Base-by-base conservation (phyloP, 2,329 filamentous ascomycete species). In the Claviceps cyperi region DNA sequence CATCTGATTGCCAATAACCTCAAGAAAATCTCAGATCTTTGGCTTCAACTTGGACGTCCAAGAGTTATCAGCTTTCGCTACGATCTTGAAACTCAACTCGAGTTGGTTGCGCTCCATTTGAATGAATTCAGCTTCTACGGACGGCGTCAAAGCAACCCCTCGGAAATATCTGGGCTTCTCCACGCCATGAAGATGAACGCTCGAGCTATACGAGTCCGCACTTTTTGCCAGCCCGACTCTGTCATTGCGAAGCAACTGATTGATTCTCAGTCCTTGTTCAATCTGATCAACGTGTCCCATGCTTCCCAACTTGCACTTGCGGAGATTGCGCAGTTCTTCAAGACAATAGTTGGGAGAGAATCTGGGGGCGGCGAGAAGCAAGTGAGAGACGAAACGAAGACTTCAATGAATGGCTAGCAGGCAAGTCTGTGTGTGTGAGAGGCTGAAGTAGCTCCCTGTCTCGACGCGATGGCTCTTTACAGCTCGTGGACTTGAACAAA, bases 61-160 rank as follows among this genome's bases (percentile, higher is more conserved):
- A 70, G 68, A 50, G 76, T 80, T 8, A 62, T 76, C 21, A 73
- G 74, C 13, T 80, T 79, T 59, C 73, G 75, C 17, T 80, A 77
- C 59, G 76, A 81, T 52, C 60, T 80, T 2, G 76, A 80, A 63
- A 79, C 76, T 1, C 77, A 80, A 62, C 58, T 80, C n/a, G 74
- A 77, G 11, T 68, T 81, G 11, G 60, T 80, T 21, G 58, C 61
- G 15, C 58, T 73, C 8, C 77, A 80, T 54, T 59, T 70, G 28
- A 60, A 71, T 9, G 69, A 73, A 21, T 80, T 81, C 57, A 69
- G 69, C 36, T 80, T 80, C 62, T 73, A 75, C 56, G 74, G 75
- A 35, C 67, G 67, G 2, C 63, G 66, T 9, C 69, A 74, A 50
- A 64, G 65, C 24, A 65, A 70, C 46, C 59, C 63, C 0, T 57